phyloP scores from a whole-genome alignment of 305 asterid genomes.

The Lippia alba region DNA sequence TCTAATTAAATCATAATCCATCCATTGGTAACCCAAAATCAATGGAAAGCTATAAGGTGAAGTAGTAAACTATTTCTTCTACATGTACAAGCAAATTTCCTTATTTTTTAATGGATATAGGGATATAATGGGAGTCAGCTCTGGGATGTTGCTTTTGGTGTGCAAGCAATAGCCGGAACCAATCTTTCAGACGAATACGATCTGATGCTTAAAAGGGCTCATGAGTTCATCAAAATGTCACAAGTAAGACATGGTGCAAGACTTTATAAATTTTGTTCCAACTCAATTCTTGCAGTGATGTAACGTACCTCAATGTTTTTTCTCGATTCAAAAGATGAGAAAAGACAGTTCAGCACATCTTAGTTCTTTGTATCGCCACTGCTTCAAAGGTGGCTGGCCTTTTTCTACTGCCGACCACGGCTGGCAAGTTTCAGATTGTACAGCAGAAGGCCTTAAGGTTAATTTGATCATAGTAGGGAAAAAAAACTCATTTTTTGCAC shows the following conservation, averaged over 20 bases:
- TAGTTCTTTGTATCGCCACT: conserved; percentile 50
- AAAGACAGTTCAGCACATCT: conserved; percentile 35
- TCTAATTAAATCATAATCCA: too few species aligned
- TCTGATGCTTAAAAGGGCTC: conserved; percentile 48
- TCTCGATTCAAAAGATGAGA: conserved; percentile 37
- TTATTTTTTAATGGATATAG: conserved; percentile 30
- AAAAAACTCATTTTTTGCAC: background rate
- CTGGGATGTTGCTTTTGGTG: conserved; percentile 55
- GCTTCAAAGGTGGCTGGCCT: conserved; percentile 62
- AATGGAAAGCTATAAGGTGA: too few species aligned
- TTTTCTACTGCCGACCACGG: conserved; percentile 60
- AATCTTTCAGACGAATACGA: conserved; percentile 44
- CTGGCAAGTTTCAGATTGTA: conserved; percentile 60
- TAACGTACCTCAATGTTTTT: background rate
- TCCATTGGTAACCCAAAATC: too few species aligned
- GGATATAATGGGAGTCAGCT: conserved; percentile 60
- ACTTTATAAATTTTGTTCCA: background rate
- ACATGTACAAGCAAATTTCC: background rate
- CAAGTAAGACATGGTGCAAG: conserved; percentile 39
- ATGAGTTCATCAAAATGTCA: conserved; percentile 51
- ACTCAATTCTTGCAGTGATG: background rate
- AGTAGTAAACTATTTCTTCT: too few species aligned
- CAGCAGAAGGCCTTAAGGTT: conserved; percentile 69
- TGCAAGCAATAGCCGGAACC: conserved; percentile 50
- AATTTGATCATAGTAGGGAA: background rate